phyloP scores from a whole-genome alignment of 2,329 filamentous ascomycete genomes.

The Trichoderma sp. region DNA sequence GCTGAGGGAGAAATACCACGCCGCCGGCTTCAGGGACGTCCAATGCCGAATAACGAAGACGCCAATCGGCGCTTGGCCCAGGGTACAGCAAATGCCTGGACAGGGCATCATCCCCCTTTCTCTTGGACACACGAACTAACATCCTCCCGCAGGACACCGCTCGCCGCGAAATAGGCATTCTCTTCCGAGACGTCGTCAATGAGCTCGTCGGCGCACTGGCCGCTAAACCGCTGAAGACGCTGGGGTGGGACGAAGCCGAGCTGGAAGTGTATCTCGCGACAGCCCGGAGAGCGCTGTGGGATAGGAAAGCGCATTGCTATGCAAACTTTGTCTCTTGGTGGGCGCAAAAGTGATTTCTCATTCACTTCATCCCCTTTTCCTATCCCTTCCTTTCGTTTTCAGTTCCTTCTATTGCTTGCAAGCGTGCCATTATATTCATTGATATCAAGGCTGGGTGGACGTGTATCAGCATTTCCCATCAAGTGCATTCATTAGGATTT shows the following conservation, averaged over 20 bases:
- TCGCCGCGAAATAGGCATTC: slow-evolving; percentile 36
- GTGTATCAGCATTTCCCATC: background rate
- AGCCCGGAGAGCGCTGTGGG: slow-evolving; percentile 28
- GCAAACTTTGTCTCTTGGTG: slow-evolving; percentile 38
- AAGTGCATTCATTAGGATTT: background rate
- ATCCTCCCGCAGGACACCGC: slow-evolving; percentile 23
- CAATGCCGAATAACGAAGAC: slow-evolving; percentile 37
- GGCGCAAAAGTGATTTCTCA: slow-evolving; percentile 32
- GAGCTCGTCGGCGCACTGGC: slow-evolving; percentile 38
- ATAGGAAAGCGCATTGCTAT: slow-evolving; percentile 34
- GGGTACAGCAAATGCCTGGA: slow-evolving; percentile 13
- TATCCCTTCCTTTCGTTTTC: no score
- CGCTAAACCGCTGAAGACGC: slow-evolving; percentile 33
- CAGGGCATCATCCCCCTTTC: no score
- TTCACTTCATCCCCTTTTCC: background rate
- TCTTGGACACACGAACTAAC: background rate
- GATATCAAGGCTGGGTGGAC: background rate
- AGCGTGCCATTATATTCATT: background rate
- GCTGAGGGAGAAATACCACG: slow-evolving; percentile 20
- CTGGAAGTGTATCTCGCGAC: slow-evolving; percentile 29
- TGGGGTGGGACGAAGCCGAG: slow-evolving; percentile 29
- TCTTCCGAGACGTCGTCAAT: slow-evolving; percentile 37
- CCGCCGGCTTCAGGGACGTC: slow-evolving; percentile 24
- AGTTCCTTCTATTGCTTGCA: background rate
- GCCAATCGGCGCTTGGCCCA: slow-evolving; percentile 38